phyloP scores from a whole-genome alignment of 179 eudicot genomes.

The Beta lomatogona region DNA sequence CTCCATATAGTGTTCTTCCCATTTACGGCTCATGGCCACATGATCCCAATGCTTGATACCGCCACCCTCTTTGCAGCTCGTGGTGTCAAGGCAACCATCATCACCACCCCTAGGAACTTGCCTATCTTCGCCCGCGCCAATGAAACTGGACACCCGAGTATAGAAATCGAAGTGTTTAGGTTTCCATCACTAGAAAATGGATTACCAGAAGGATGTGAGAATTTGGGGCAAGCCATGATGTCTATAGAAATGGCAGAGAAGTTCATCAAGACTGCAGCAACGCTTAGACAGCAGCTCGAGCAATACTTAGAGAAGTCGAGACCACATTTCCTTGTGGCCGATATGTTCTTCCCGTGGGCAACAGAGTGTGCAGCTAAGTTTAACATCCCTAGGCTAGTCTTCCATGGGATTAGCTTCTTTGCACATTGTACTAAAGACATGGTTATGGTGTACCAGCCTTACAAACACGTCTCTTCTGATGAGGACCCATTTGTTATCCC shows the following conservation, averaged over 20 bases:
- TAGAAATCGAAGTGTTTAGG: not conserved
- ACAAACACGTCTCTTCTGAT: not conserved
- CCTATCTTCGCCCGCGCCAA: not conserved
- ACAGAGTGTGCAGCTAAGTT: conserved; percentile 16
- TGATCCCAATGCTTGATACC: conserved; percentile 34
- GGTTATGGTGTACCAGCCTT: not conserved
- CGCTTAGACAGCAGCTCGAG: conserved; percentile 10
- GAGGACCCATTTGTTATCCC: conserved; percentile 11
- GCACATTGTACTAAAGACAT: conserved; percentile 16
- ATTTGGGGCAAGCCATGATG: not conserved
- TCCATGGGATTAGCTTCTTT: conserved; percentile 20
- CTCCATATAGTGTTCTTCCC: conserved; percentile 37
- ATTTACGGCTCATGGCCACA: conserved; percentile 37
- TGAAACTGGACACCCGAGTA: not conserved
- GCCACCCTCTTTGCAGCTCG: conserved; percentile 33
- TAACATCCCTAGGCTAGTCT: conserved; percentile 19
- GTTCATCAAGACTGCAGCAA: not conserved
- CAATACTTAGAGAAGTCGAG: conserved; percentile 6
- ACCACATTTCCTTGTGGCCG: conserved; percentile 16
- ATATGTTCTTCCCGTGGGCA: conserved; percentile 22
- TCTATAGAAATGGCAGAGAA: not conserved
- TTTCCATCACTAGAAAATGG: conserved; percentile 10
- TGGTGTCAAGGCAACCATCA: conserved; percentile 35
- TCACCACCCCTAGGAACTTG: conserved; percentile 32
- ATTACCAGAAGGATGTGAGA: conserved; percentile 13